Base-by-base conservation (phyloP, 139 green algal species). In the Desmodesmus armatus region DNA sequence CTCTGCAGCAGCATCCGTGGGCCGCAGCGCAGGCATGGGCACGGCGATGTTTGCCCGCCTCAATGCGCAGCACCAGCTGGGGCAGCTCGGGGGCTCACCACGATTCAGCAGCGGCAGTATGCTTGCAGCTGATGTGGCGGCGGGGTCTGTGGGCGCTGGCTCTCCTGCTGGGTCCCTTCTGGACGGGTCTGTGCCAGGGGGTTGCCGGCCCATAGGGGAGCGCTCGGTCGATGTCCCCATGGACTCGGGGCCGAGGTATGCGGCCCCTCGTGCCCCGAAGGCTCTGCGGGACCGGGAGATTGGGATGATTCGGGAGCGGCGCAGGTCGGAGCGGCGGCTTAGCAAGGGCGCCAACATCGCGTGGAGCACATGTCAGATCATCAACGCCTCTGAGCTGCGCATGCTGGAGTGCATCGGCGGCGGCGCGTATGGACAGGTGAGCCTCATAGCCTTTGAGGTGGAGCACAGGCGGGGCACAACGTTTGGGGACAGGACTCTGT, bases 361-460 rank as follows among this genome's bases (percentile, higher is more conserved):
- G 17, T 82, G 55, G 25, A 79, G 83, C 72, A 62, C 70, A 0
- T 89, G 79, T 62, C 91, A 94, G 83, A 88, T 82, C 7, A 92
- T 94, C 29, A 85, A 91, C 17, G 47, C 49, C 27, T 39, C 5
- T 0, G 91, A 94, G 84, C 78, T 94, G 15, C 83, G 58, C 44
- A 33, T 91, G 39, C 33, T 80, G 27, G 87, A 70, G 67, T 9
- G 86, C n/a, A 91, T 94, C 25, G 91, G 91, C 15, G 66, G 35
- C 3, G 91, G 91, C 19, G 91, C 88, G 15, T 92, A 94, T 74
- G 91, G 91, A 44, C 87, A 90, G 84, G 91, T 92, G 51, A 40
- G 84, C 29, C 3, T 19, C 17, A 62, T 27, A 19, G 17, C 51
- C 51, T 62, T 27, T 15, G 17, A 62, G 17, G 51, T 27, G 17